These are phyloP conservation scores for Colletotrichum falcatum DNA, from an alignment of 2,329 filamentous ascomycete species.

Conservation along the genomic window DNA sequence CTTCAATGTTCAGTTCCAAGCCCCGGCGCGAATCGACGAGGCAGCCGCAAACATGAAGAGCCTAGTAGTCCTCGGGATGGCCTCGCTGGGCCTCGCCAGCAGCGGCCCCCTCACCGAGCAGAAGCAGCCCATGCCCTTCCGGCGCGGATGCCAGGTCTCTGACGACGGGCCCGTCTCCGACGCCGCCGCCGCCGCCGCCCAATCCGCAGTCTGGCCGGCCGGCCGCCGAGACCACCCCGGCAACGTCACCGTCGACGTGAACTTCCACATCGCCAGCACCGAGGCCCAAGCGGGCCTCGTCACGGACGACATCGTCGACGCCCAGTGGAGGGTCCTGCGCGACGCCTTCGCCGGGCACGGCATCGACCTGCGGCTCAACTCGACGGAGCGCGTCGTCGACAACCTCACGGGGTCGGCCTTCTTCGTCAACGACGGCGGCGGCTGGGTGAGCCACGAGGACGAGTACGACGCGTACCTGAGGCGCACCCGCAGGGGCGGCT, in stretches of 20 bases:
- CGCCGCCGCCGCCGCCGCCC: not conserved
- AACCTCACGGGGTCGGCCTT: constrained; percentile 42
- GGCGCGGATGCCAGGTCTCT: constrained; percentile 35
- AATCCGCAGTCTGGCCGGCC: not conserved
- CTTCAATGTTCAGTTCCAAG: not conserved
- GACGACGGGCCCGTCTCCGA: constrained; percentile 24
- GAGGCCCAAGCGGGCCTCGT: constrained; percentile 41
- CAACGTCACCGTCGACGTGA: constrained; percentile 44
- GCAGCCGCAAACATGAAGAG: constrained; percentile 17
- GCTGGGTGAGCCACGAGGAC: constrained; percentile 40
- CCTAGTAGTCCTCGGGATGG: constrained; percentile 16
- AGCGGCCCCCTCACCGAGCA: not conserved
- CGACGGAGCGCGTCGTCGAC: constrained; percentile 45
- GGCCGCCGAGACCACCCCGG: constrained; percentile 38
- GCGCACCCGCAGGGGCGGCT: constrained; percentile 52
- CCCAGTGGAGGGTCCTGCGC: constrained; percentile 43
- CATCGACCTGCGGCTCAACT: constrained; percentile 45
- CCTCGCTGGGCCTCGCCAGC: constrained; percentile 22
- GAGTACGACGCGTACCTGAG: constrained; percentile 33
- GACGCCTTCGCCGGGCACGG: constrained; percentile 42
- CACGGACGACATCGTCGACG: constrained; percentile 40
- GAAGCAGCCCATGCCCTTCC: not conserved
- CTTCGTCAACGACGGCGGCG: constrained; percentile 43
- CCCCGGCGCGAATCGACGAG: not conserved
- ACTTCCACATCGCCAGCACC: constrained; percentile 46